Evolutionary conservation across 2,329 filamentous ascomycete genomes (phyloP).

Genomic region (Graphilbum sp.): DNA sequence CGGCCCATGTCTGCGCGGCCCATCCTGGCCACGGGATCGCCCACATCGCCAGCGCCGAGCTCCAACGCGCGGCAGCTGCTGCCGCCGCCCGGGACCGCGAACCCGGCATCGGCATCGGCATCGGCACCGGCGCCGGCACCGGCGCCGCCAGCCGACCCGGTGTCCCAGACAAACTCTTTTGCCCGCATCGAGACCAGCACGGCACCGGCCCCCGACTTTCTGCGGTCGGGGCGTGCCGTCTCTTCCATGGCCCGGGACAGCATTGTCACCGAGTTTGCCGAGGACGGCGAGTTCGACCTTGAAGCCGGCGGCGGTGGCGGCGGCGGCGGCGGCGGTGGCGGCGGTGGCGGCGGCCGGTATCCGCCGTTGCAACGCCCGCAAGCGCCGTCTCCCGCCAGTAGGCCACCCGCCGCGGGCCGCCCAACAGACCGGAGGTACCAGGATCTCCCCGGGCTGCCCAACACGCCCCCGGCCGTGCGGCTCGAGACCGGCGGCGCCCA

Average conservation of each 20-base stretch:
- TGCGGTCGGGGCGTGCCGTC: not conserved
- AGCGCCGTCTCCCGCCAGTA: too few relatives aligned
- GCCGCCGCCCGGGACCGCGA: too few relatives aligned
- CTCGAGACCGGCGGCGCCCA: not conserved
- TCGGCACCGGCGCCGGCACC: too few relatives aligned
- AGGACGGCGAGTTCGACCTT: slow-evolving; percentile 25
- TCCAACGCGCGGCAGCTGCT: too few relatives aligned
- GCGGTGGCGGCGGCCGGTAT: not conserved
- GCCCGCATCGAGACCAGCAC: not conserved
- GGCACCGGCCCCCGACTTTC: not conserved
- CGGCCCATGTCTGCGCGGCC: too few relatives aligned
- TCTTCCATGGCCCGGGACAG: slow-evolving; percentile 17
- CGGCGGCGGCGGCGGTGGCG: not conserved
- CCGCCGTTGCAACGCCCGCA: not conserved
- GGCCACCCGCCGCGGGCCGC: too few relatives aligned
- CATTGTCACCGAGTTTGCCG: slow-evolving; percentile 35
- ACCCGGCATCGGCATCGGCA: too few relatives aligned
- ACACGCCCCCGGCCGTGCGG: not conserved
- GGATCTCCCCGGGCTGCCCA: not conserved
- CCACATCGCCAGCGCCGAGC: too few relatives aligned
- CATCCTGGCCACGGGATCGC: too few relatives aligned
- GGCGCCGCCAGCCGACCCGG: too few relatives aligned
- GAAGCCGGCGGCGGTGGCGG: too few relatives aligned
- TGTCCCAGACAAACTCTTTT: not conserved
- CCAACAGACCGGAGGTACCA: not conserved